Evolutionary conservation across 306 rosid species (phyloP).

Genomic region (Lagenaria siceraria): DNA sequence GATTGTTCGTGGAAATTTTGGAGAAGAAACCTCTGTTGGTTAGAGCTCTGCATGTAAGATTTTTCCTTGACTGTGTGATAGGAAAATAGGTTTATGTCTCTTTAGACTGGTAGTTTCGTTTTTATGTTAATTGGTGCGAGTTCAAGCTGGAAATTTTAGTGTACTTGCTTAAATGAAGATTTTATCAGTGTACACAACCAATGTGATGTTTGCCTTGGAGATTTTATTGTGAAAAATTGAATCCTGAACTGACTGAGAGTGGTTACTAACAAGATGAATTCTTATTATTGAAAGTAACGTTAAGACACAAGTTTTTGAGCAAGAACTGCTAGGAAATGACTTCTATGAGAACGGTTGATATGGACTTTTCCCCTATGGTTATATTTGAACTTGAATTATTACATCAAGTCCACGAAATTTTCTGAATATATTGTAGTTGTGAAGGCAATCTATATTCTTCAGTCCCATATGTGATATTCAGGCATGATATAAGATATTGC

Average conservation of each 20-base stretch:
- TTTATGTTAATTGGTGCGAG: not conserved
- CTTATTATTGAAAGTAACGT: not conserved
- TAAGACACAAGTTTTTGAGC: not conserved
- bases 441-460: not conserved
- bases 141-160: not conserved
- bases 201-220: not conserved
- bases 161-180: not conserved
- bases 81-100: not conserved
- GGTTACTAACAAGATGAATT: not conserved
- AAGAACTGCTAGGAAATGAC: not conserved
- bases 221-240: not conserved
- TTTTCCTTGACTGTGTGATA: slow-evolving; percentile 1
- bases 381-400: not conserved
- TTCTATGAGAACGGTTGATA: not conserved
- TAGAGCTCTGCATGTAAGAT: slow-evolving; percentile 81
- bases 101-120: not conserved
- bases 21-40: slow-evolving; percentile 53
- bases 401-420: not conserved
- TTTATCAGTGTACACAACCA: not conserved
- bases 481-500: not conserved
- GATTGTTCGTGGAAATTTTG: slow-evolving; percentile 50
- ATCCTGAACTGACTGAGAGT: not conserved
- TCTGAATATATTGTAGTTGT: not conserved
- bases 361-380: not conserved
- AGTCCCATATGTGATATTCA: not conserved